These are phyloP conservation scores for Zymoseptoria brevis DNA, from an alignment of 2,329 filamentous ascomycete genomes.

Conservation along the genomic window DNA sequence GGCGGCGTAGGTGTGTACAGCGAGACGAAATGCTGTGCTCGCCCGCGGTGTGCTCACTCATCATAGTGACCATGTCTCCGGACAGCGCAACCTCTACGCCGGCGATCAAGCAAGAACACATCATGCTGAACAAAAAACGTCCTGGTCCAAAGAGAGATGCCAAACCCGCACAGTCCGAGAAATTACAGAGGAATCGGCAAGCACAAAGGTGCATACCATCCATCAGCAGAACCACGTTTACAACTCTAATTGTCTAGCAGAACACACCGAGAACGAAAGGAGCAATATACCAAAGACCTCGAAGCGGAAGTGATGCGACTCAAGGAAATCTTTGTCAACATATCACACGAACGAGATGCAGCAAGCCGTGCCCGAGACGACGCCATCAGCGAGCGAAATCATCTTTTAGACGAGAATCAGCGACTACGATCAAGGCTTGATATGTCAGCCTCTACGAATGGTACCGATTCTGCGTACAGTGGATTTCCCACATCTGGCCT, in stretches of 20 bases:
- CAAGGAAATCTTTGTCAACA: conserved; percentile 14
- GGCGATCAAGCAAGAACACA: not conserved
- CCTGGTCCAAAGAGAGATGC: conserved; percentile 18
- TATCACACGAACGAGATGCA: conserved; percentile 14
- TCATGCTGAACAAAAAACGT: conserved; percentile 11
- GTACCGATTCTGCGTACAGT: conserved; percentile 16
- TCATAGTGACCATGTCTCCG: not conserved
- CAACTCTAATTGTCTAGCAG: conserved; percentile 2
- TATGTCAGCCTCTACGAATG: conserved; percentile 6
- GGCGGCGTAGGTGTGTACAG: not conserved
- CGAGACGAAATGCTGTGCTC: not conserved
- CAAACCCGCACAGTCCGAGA: conserved; percentile 18
- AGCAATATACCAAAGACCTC: conserved; percentile 20
- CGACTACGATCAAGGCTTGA: conserved; percentile 8
- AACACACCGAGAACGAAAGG: conserved; percentile 19
- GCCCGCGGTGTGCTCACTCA: not conserved
- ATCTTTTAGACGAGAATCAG: conserved; percentile 4
- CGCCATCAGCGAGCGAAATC: conserved; percentile 9
- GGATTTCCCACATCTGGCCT: conserved; percentile 12
- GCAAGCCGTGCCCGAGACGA: conserved; percentile 11
- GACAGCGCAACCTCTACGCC: not conserved
- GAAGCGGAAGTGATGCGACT: conserved; percentile 17
- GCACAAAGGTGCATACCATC: conserved; percentile 14
- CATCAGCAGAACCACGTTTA: not conserved
- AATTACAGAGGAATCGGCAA: conserved; percentile 18